Evolutionary conservation across 106 monocot genomes (phyloP), one percentile per base, ranked within the genome.

Genomic region (Phalaenopsis aphrodite): DNA sequence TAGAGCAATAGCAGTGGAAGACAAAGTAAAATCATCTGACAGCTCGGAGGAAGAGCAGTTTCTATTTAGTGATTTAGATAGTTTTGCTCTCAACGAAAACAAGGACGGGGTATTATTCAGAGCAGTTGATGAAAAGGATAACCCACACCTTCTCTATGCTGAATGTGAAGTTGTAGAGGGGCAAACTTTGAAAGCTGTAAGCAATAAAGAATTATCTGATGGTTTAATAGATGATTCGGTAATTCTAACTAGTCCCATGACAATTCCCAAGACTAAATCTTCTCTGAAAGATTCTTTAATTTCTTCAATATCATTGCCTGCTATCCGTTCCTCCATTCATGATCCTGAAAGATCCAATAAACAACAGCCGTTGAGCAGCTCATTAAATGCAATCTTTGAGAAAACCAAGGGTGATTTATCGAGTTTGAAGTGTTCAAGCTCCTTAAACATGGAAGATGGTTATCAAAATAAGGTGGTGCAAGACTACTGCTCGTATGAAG

Each of bases 271-370:
- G 83, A 75, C 17, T 71, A 72, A 45, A 71, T 12, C 68, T 36
- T n/a, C 56, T 76, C 48, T 72, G 18, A 81, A 15, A 66, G 79
- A 52, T 82, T 77, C 49, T 38, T 57, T 77, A 30, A 24, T 79
- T 15, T 80, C 61, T 56, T 16, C 79, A 56, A 81, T 42, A 86
- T 95, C 95, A 76, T 83, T 90, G 73, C 95, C 95, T 15, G 86
- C 58, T 81, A 82, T 90, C 10, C 81, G 78, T 45, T 89, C 84
- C 42, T 78, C 86, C 75, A 86, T 86, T 67, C 82, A 83, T 88
- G 87, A 95, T 81, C 84, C 86, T 76, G 90, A 88, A 76, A 77
- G 43, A 36, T 90, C 88, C 58, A 42, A 78, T 80, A 8, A 23
- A 80, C 79, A 76, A 75, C 75, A 82, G 58, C 48, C 79, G 38